Conservation (phyloP, 306 rosid genomes). For the Styphnolobium japonicum region DNA sequence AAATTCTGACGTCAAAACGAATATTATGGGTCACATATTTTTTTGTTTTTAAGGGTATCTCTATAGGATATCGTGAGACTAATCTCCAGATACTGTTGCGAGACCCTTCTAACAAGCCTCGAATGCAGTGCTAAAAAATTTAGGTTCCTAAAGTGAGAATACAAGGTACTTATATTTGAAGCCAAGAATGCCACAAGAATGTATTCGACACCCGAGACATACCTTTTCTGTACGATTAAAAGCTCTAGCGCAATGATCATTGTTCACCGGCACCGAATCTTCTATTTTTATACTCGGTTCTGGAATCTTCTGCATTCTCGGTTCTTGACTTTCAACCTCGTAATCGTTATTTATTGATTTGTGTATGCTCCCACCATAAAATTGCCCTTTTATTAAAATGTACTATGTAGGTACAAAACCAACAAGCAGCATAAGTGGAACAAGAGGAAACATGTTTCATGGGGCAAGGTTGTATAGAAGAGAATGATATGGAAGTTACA, state of each 20-base stretch:
- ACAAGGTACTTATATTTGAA: not conserved
- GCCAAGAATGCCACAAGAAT: not conserved
- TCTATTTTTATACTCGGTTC: conserved; percentile 5
- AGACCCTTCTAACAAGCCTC: no score
- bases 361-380: not conserved
- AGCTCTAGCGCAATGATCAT: conserved; percentile 11
- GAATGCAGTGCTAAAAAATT: no score
- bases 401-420: conserved; percentile 23
- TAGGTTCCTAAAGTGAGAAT: no score
- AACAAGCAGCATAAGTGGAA: not conserved
- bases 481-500: conserved; percentile 20
- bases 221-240: conserved; percentile 10
- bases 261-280: not conserved
- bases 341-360: not conserved
- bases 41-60: no score
- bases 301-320: not conserved
- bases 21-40: not conserved
- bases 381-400: conserved; percentile 28
- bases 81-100: no score
- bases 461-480: not conserved
- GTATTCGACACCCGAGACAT: not conserved
- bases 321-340: not conserved
- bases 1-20: not conserved
- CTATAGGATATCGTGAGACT: no score
- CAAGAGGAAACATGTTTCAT: conserved; percentile 24